Base-by-base conservation (phyloP, 805 yeast genomes). In the Candida suzukii region DNA sequence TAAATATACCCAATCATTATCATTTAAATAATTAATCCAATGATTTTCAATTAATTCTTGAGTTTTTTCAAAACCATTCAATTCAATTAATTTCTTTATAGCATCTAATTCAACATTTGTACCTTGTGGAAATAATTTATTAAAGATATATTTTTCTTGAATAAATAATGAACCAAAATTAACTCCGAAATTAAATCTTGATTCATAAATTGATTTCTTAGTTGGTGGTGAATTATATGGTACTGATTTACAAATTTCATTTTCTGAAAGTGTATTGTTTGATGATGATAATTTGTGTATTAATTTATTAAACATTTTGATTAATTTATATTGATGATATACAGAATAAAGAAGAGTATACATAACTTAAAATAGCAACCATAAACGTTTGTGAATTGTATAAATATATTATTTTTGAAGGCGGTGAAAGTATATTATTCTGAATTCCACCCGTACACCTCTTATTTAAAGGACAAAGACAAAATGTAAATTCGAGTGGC, bases 101-200 rank as follows among this genome's bases (percentile, higher is more conserved):
- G 88, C 96, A 33, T 83, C 90, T 42, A 81, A 73, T 61, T 91
- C 99, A 32, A 76, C 74, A 8, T 63, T 72, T 2, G 85, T 70
- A 21, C 73, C 74, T 18, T 75, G 76, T 3, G 73, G 68, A 52
- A 85, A 84, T 42, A 81, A 61, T 32, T 71, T 65, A 41, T 74
- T 82, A 57, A 64, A 83, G 28, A 88, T 85, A 80, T 86, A 90
- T 51, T 78, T 80, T 56, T 90, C 97, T 36, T 78, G 68, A 1
- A 88, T 80, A 58, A 88, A 90, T 43, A 83, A 61, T 0, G 88
- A 73, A 0, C 98, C 98, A 32, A 90, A 64, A 59, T 88, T 90
- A 26, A 86, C 95, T 7, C 96, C 98, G 54, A 75, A 79, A 54
- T 86, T 85, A 50, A 64, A 64, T 40, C 93, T 65, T 18, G 71